These are phyloP conservation scores for Xerocomus amazonicus DNA, from an alignment of 1,284 basidiomycete genomes.

Conservation along the genomic window DNA sequence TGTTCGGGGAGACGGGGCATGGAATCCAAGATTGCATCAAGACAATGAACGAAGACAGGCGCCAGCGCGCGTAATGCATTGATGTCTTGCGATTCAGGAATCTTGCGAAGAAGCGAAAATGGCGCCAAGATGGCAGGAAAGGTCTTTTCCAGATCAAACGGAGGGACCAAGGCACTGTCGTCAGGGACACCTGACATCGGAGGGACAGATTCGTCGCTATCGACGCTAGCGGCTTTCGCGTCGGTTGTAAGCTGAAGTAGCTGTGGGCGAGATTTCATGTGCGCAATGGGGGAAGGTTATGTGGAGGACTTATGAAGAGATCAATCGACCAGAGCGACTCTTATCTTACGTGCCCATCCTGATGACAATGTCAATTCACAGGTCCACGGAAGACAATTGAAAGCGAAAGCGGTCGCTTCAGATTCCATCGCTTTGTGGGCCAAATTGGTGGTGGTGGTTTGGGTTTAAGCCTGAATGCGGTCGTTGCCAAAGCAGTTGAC, in stretches of 20 bases:
- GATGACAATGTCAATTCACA: conserved; percentile 4
- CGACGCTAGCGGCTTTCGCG: conserved; percentile 13
- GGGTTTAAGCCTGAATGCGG: not conserved
- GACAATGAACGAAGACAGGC: conserved; percentile 21
- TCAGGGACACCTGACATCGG: conserved; percentile 7
- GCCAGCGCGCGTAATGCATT: conserved; percentile 28
- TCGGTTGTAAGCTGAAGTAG: not conserved
- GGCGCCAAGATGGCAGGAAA: conserved; percentile 33
- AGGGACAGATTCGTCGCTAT: conserved; percentile 13
- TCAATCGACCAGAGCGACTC: not conserved
- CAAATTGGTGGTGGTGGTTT: conserved; percentile 2
- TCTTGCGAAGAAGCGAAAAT: conserved; percentile 20
- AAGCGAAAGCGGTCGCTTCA: too few relatives aligned
- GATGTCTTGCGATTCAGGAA: conserved; percentile 25
- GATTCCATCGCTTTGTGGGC: conserved; percentile 1
- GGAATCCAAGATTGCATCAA: conserved; percentile 30
- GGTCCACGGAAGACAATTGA: conserved; percentile 8
- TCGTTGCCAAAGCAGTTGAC: conserved; percentile 9
- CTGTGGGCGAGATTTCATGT: conserved; percentile 2
- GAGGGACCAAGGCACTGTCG: not conserved
- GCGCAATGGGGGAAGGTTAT: conserved; percentile 12
- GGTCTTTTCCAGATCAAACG: conserved; percentile 31
- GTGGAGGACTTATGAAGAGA: conserved; percentile 11
- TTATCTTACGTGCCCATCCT: not conserved
- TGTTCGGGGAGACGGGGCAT: conserved; percentile 22